Percentiles rank a stretch among this genome's conserved stretches.
Conservation (phyloP, 2,329 filamentous ascomycete genomes). For the Colletotrichum sp. region DNA sequence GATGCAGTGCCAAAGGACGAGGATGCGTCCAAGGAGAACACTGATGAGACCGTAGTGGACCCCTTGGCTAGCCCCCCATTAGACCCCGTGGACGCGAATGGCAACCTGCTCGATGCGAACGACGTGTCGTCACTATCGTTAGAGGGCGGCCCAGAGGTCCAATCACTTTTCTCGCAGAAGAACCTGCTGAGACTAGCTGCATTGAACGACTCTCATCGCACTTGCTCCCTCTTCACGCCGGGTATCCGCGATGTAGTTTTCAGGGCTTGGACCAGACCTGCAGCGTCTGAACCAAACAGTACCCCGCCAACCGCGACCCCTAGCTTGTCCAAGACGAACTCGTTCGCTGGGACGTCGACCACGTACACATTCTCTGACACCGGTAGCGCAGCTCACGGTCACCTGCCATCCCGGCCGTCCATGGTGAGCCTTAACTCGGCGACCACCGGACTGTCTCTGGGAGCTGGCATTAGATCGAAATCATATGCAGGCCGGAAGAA, state of each 20-base stretch:
- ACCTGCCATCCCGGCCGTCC: conserved; percentile 71
- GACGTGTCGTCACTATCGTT: conserved; percentile 79
- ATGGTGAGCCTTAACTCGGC: conserved; percentile 66
- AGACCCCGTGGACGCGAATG: conserved; percentile 81
- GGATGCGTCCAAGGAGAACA: conserved; percentile 51
- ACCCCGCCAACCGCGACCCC: conserved; percentile 55
- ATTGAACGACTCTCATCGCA: conserved; percentile 86
- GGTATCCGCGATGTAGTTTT: conserved; percentile 91
- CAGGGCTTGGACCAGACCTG: conserved; percentile 85
- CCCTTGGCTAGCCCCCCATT: conserved; percentile 82
- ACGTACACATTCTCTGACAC: conserved; percentile 78
- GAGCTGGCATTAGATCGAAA: conserved; percentile 62
- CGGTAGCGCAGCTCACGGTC: conserved; percentile 66
- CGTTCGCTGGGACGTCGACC: conserved; percentile 63
- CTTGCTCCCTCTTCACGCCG: conserved; percentile 88
- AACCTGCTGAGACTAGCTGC: conserved; percentile 84
- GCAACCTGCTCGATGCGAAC: conserved; percentile 76
- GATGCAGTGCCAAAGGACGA: conserved; percentile 77
- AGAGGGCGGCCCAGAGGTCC: conserved; percentile 79
- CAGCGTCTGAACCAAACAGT: conserved; percentile 62
- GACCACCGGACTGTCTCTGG: conserved; percentile 66
- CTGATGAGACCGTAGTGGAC: conserved; percentile 70
- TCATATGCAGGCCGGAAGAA: conserved; percentile 73
- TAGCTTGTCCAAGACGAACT: conserved; percentile 66
- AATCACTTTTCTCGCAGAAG: conserved; percentile 94